phyloP scores from a whole-genome alignment of 345 rosid species.

The Nephelium lappaceum region DNA sequence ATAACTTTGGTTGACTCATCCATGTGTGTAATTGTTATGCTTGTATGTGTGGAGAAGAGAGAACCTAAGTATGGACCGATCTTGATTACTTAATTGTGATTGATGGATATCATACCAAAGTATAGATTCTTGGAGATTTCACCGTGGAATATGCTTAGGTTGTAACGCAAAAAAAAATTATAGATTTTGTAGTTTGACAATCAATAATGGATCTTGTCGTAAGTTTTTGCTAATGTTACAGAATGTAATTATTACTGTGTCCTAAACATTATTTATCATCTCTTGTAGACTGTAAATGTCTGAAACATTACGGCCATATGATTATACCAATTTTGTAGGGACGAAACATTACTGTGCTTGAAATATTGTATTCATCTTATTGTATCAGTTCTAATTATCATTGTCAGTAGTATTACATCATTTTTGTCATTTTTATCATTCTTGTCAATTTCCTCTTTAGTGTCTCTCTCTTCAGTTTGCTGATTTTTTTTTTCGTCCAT shows the following conservation, averaged over 20 bases:
- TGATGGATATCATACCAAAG: neutral
- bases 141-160: neutral
- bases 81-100: neutral
- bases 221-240: neutral
- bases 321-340: neutral
- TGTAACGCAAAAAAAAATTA: neutral
- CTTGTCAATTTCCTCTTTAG: neutral
- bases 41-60: neutral
- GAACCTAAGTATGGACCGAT: neutral
- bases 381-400: neutral
- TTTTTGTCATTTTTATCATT: neutral
- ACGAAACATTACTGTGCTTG: neutral
- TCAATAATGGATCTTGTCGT: neutral
- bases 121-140: neutral
- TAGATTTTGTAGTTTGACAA: neutral
- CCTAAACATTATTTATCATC: neutral
- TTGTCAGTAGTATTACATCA: neutral
- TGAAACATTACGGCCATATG: neutral
- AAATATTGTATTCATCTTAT: neutral
- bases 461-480: constrained; percentile 18
- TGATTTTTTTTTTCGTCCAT: constrained; percentile 21
- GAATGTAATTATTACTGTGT: neutral
- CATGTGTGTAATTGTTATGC: neutral
- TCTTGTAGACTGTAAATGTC: neutral
- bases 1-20: neutral